Base-by-base conservation (phyloP, 139 green algal genomes). In the Tetratostichococcus sp. region DNA sequence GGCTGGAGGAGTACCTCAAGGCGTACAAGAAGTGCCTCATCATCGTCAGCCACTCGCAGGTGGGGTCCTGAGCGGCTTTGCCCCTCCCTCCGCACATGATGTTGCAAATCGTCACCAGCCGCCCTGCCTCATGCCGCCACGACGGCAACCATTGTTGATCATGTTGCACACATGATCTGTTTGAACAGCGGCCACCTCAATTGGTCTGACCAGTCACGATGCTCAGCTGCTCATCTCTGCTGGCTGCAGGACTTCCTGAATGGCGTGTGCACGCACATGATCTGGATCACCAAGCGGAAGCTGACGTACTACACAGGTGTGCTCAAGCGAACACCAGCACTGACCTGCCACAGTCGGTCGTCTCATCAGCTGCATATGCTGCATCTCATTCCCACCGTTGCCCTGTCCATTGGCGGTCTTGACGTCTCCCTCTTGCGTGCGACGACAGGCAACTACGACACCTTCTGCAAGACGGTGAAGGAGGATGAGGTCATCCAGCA, bases 231-330 rank as follows among this genome's bases (percentile, higher is more conserved):
- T 50, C 39, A 50, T 50, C 8, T 50, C 11, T 50, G n/a, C 11
- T 50, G 39, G 0, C 22, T 74, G 68, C 67, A 89, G 77, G 88
- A 91, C 70, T 93, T 93, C 72, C 77, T 93, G 33, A 89, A 93
- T 75, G 83, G 83, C 70, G 86, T 93, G 2, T 91, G 86, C 76
- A 91, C 86, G 21, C 79, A 91, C 84, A 93, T 87, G 43, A 91
- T 91, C 58, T 85, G 79, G 75, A 32, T 90, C 28, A 85, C 79
- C 8, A 72, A 86, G 69, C 72, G 83, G 67, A 83, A 80, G 80
- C 78, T 93, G 58, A 87, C 72, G 26, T 90, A 87, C 77, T 91
- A 87, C 82, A 84, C 85, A 4, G 86, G 86, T 59, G n/a, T 35
- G 30, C 14, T 26, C 8, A 6, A 4, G 5, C 26, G 19, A 33